Base-by-base conservation (phyloP, 108 stramenopile genomes). In the Phaeodactylum tricornutum region DNA sequence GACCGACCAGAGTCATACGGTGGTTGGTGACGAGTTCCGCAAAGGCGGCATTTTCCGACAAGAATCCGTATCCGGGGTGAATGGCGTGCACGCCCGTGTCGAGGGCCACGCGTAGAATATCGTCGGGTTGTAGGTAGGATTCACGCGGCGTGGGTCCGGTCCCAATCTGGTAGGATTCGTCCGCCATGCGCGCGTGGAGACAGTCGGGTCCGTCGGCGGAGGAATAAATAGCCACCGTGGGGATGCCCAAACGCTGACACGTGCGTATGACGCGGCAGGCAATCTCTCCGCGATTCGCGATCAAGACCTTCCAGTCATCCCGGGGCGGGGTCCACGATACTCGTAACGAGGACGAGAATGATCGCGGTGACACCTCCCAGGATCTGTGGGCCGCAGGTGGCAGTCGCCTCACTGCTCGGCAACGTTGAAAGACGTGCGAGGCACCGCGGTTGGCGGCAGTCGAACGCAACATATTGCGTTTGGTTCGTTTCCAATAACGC, bases 251-350 rank as follows among this genome's bases (percentile, higher is more conserved):
- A 3, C 34, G 15, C 21, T 57, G 69, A 30, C 90, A 92, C 0
- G 97, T 96, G 31, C 79, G 66, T 46, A 96, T 80, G 50, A 98
- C 76, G 7, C 94, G 87, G 42, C 78, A 67, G 22, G 92, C 85
- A 69, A 96, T 96, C 61, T 96, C 95, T 17, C 95, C 95, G 4
- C 95, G 79, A 59, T 96, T 96, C 57, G 95, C 95, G 11, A 96
- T 72, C 45, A 96, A 64, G 6, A 96, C 83, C 57, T 90, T 89
- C 19, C 19, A 41, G 8, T 20, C 6, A 14, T 15, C 39, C 39
- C 19, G 39, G 5, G 39, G 39, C 19, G 39, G 5, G 39, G 39
- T 41, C 19, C 8, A 41, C 5, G 39, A 41, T 11, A 6, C 39
- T 41, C 9, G 14, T 41, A 20, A 20, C 4, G 5, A 14, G 5